Conservation (phyloP, 2,329 filamentous ascomycete species). For the Aureobasidium sp. region DNA sequence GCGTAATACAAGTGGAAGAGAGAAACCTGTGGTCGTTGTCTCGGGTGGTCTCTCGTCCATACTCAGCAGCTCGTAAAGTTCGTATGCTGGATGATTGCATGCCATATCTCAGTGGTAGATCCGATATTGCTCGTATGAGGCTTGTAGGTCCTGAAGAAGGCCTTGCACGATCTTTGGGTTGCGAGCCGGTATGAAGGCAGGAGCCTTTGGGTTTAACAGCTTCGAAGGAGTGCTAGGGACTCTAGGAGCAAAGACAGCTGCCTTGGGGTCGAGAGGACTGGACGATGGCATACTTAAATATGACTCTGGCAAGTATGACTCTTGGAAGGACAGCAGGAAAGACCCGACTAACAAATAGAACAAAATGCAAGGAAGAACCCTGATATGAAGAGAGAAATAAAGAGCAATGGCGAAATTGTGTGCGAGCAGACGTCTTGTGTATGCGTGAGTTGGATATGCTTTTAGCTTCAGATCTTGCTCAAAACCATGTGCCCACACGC, state of each 20-base stretch:
- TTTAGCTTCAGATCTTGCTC: not conserved
- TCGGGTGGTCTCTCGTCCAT: not conserved
- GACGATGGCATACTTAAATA: not conserved
- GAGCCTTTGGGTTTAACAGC: not conserved
- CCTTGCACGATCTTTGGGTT: not conserved
- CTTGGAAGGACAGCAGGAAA: not conserved
- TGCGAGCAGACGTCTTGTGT: not conserved
- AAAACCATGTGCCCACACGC: not conserved
- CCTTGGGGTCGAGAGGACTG: not conserved
- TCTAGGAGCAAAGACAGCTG: not conserved
- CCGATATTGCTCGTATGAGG: not conserved
- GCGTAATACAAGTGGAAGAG: not conserved
- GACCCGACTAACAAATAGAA: not conserved
- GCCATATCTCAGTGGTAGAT: not conserved
- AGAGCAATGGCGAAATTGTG: not conserved
- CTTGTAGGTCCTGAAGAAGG: not conserved
- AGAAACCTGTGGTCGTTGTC: not conserved
- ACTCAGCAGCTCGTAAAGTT: not conserved
- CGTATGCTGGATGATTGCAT: not conserved
- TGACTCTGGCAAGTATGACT: not conserved
- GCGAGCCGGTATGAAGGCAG: not conserved
- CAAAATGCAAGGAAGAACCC: no score
- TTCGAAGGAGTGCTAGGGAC: not conserved
- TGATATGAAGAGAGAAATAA: no score
- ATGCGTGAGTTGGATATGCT: not conserved